These are phyloP conservation scores for Pterocarpus macrocarpus DNA, from an alignment of 306 rosid species.

Conservation along the genomic window DNA sequence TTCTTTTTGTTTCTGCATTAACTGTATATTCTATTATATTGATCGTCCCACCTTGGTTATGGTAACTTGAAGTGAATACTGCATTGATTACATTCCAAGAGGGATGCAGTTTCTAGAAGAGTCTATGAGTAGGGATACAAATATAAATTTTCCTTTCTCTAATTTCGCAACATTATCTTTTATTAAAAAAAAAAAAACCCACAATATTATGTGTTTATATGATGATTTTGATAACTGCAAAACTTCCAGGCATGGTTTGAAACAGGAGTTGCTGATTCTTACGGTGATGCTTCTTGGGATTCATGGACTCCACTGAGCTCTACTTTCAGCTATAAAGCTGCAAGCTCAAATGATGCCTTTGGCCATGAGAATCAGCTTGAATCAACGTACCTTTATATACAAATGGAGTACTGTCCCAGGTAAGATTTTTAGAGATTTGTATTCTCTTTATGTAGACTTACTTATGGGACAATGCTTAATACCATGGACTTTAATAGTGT, in stretches of 20 bases:
- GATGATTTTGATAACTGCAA: slow-evolving; percentile 44
- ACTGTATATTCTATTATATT: slow-evolving; percentile 11
- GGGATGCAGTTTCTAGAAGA: slow-evolving; percentile 31
- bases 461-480: slow-evolving; percentile 27
- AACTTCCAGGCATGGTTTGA: slow-evolving; percentile 97
- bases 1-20: slow-evolving; percentile 33
- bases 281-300: slow-evolving; percentile 67
- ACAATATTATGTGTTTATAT: slow-evolving; percentile 33
- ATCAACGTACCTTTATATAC: slow-evolving; percentile 92
- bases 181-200: neutral
- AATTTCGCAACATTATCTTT: slow-evolving; percentile 19
- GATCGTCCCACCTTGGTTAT: slow-evolving; percentile 21
- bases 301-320: slow-evolving; percentile 79
- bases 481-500: slow-evolving; percentile 1
- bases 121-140: slow-evolving; percentile 30
- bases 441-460: slow-evolving; percentile 34
- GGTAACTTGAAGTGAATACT: slow-evolving; percentile 31
- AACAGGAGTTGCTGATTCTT: slow-evolving; percentile 73
- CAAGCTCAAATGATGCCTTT: slow-evolving; percentile 60
- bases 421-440: slow-evolving; percentile 49
- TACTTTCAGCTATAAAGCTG: slow-evolving; percentile 64
- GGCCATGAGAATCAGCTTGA: slow-evolving; percentile 80
- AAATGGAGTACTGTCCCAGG: slow-evolving; percentile 99
- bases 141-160: slow-evolving; percentile 31
- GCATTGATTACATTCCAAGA: slow-evolving; percentile 34